Evolutionary conservation across 805 yeast genomes (phyloP).

Genomic region (Maudiozyma bulderi): DNA sequence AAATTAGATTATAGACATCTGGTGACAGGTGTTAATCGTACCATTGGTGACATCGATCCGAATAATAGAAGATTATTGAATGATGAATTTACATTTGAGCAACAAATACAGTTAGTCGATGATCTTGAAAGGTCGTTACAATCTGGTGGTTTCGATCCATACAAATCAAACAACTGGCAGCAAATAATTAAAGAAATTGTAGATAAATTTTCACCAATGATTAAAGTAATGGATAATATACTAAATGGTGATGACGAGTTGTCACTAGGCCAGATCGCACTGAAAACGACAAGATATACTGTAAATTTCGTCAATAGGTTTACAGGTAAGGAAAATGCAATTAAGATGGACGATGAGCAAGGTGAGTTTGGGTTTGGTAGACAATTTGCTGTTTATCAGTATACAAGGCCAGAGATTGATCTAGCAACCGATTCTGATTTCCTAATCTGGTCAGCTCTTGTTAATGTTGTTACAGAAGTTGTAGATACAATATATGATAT

Average conservation of each 20-base stretch:
- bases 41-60: constrained; percentile 41
- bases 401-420: constrained; percentile 35
- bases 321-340: constrained; percentile 8
- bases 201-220: constrained; percentile 43
- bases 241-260: constrained; percentile 13
- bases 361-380: constrained; percentile 20
- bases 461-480: constrained; percentile 33
- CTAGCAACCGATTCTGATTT: constrained; percentile 35
- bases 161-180: constrained; percentile 46
- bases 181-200: constrained; percentile 39
- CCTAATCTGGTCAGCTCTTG: constrained; percentile 41
- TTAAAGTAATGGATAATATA: constrained; percentile 34
- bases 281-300: constrained; percentile 34
- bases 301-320: constrained; percentile 40
- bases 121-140: constrained; percentile 28
- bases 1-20: constrained; percentile 42
- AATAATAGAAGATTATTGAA: constrained; percentile 33
- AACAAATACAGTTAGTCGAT: constrained; percentile 29
- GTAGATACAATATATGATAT: constrained; percentile 30
- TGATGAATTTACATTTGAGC: constrained; percentile 28
- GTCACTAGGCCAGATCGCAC: constrained; percentile 8
- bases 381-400: constrained; percentile 36
- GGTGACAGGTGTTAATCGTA: constrained; percentile 44
- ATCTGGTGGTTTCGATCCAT: constrained; percentile 30
- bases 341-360: background rate